These are phyloP conservation scores for Suillus spraguei DNA, from an alignment of 768 basidiomycete species.

Conservation along the genomic window DNA sequence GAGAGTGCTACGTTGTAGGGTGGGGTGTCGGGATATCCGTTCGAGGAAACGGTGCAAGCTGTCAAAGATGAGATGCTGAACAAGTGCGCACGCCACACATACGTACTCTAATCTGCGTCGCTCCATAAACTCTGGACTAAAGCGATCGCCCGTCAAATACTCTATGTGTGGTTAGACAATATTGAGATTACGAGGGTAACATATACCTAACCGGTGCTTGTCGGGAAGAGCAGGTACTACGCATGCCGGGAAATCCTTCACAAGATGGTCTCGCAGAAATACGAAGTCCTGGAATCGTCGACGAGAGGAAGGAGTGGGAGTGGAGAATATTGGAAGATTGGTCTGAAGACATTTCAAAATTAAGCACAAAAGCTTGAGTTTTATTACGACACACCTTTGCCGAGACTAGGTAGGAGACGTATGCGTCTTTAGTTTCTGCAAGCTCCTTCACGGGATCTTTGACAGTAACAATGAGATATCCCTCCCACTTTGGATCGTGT, in stretches of 20 bases:
- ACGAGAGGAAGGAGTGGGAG: constrained; percentile 71
- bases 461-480: constrained; percentile 78
- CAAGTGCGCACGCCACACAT: neutral
- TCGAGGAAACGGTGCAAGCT: constrained; percentile 94
- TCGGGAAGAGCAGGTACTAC: constrained; percentile 97
- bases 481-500: constrained; percentile 90
- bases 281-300: constrained; percentile 97
- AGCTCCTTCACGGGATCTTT: constrained; percentile 95
- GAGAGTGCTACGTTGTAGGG: constrained; percentile 86
- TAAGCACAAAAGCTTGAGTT: neutral
- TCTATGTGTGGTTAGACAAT: constrained; percentile 49
- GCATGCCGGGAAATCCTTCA: constrained; percentile 93
- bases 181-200: neutral
- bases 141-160: constrained; percentile 96
- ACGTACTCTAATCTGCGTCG: constrained; percentile 84
- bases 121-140: constrained; percentile 97
- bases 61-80: constrained; percentile 5
- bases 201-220: constrained; percentile 92
- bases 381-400: constrained; percentile 66
- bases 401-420: constrained; percentile 90
- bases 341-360: constrained; percentile 57
- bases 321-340: constrained; percentile 85
- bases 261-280: constrained; percentile 86
- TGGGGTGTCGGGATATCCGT: constrained; percentile 91
- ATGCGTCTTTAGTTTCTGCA: constrained; percentile 96